Percentiles rank a stretch among this genome's conserved stretches.
Conservation (phyloP, 2,329 filamentous ascomycete genomes). For the Aureobasidium sp. region DNA sequence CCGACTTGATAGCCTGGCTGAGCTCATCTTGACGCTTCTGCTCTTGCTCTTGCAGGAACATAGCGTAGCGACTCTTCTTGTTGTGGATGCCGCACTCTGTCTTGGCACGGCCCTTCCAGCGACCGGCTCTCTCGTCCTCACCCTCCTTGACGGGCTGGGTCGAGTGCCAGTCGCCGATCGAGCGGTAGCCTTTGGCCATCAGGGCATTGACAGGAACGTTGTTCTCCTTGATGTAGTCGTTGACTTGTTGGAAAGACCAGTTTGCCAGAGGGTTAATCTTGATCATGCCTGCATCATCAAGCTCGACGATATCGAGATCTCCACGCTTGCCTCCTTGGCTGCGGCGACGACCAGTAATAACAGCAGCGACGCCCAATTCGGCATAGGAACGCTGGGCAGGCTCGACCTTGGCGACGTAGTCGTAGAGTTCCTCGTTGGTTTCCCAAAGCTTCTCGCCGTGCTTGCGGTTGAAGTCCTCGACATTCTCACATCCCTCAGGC, state of each 20-base stretch:
- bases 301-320: slow-evolving; percentile 81
- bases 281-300: slow-evolving; percentile 84
- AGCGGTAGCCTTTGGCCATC: slow-evolving; percentile 93
- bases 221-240: slow-evolving; percentile 77
- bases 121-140: slow-evolving; percentile 90
- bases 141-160: slow-evolving; percentile 80
- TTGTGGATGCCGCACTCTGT: slow-evolving; percentile 99
- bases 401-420: slow-evolving; percentile 97
- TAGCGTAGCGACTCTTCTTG: slow-evolving; percentile 85
- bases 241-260: slow-evolving; percentile 87
- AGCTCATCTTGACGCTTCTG: slow-evolving; percentile 55
- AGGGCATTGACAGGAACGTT: slow-evolving; percentile 89
- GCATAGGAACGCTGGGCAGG: slow-evolving; percentile 86
- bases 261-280: slow-evolving; percentile 97
- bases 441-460: slow-evolving; percentile 84
- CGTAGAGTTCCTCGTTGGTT: slow-evolving; percentile 78
- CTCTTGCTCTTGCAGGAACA: slow-evolving; percentile 70
- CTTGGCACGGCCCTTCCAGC: slow-evolving; percentile 95
- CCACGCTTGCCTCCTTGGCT: slow-evolving; percentile 92
- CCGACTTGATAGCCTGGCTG: slow-evolving; percentile 26
- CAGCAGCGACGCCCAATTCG: slow-evolving; percentile 78
- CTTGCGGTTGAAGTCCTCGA: slow-evolving; percentile 68
- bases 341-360: slow-evolving; percentile 82
- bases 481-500: slow-evolving; percentile 65
- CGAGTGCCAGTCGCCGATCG: slow-evolving; percentile 95